These are phyloP conservation scores for Acanthamoeba royreba DNA, from an alignment of 208 protist species.

Conservation along the genomic window DNA sequence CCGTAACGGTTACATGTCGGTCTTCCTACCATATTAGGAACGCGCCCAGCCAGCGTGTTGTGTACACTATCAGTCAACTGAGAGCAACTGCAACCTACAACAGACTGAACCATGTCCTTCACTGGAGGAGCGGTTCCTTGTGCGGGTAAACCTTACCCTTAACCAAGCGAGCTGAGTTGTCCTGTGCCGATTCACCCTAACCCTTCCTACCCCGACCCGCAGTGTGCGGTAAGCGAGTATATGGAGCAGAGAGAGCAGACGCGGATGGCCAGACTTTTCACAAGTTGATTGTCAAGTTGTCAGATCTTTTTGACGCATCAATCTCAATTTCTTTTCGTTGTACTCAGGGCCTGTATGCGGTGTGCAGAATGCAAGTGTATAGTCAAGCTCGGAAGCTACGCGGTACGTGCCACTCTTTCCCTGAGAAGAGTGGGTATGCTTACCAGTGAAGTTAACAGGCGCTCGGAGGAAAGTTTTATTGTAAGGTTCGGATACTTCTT, in stretches of 20 bases:
- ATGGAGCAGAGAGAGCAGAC: neutral
- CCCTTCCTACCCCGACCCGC: too few relatives aligned
- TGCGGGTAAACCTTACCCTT: neutral
- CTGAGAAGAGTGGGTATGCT: neutral
- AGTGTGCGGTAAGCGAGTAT: neutral
- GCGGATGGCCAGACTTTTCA: neutral
- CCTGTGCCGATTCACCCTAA: too few relatives aligned
- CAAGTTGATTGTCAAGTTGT: neutral
- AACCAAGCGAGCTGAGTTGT: too few relatives aligned
- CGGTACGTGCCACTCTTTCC: neutral
- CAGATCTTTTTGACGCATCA: neutral
- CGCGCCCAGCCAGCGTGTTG: too few relatives aligned
- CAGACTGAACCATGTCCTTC: too few relatives aligned
- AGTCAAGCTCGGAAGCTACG: neutral
- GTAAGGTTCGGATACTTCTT: neutral
- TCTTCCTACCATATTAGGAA: too few relatives aligned
- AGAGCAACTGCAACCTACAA: too few relatives aligned
- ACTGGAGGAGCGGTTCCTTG: neutral
- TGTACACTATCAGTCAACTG: too few relatives aligned
- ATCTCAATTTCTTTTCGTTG: neutral
- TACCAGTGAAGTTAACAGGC: neutral
- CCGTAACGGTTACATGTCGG: too few relatives aligned
- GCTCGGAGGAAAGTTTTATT: neutral
- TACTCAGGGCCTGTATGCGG: neutral
- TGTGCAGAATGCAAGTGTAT: neutral